Percentiles rank a stretch among this genome's conserved stretches.
phyloP scores from a whole-genome alignment of 179 eudicot genomes.

The Heliamphora pulchella region DNA sequence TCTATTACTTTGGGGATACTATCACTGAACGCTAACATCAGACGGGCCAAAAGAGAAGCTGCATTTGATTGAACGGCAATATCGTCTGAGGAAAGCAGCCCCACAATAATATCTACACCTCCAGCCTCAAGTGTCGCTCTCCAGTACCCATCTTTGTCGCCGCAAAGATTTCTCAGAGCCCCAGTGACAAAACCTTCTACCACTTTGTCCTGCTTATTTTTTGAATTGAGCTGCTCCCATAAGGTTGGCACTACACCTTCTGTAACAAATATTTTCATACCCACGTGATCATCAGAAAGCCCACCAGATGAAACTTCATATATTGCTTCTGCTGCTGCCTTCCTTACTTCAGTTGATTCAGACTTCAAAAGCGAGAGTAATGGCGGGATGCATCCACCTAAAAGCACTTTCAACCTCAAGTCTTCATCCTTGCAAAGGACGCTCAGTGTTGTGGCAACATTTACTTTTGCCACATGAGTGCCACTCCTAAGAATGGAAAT shows the following conservation, averaged over 20 bases:
- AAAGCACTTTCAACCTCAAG: slow-evolving; percentile 54
- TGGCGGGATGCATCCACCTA: slow-evolving; percentile 70
- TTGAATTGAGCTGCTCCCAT: slow-evolving; percentile 59
- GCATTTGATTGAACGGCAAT: slow-evolving; percentile 65
- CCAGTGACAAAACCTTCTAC: slow-evolving; percentile 70
- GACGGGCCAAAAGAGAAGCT: slow-evolving; percentile 65
- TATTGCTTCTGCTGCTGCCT: slow-evolving; percentile 64
- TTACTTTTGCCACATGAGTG: slow-evolving; percentile 52
- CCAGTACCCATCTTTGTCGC: slow-evolving; percentile 71
- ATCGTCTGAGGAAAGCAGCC: slow-evolving; percentile 60
- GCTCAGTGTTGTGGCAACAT: slow-evolving; percentile 52
- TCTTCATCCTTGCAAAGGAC: slow-evolving; percentile 54
- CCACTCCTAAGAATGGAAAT: slow-evolving; percentile 67
- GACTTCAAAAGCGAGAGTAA: slow-evolving; percentile 63
- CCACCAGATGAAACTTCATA: slow-evolving; percentile 65
- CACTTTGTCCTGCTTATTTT: slow-evolving; percentile 52
- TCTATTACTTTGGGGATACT: slow-evolving; percentile 58
- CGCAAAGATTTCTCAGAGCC: slow-evolving; percentile 65
- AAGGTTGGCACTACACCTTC: slow-evolving; percentile 71
- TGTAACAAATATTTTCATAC: slow-evolving; percentile 61
- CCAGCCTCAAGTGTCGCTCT: slow-evolving; percentile 58
- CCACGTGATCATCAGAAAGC: slow-evolving; percentile 59
- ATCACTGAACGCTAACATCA: slow-evolving; percentile 57
- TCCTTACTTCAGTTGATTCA: slow-evolving; percentile 45
- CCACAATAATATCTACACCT: slow-evolving; percentile 63